These are phyloP conservation scores for Colletotrichum paranaense DNA, from an alignment of 2,329 filamentous ascomycete species.

Conservation along the genomic window DNA sequence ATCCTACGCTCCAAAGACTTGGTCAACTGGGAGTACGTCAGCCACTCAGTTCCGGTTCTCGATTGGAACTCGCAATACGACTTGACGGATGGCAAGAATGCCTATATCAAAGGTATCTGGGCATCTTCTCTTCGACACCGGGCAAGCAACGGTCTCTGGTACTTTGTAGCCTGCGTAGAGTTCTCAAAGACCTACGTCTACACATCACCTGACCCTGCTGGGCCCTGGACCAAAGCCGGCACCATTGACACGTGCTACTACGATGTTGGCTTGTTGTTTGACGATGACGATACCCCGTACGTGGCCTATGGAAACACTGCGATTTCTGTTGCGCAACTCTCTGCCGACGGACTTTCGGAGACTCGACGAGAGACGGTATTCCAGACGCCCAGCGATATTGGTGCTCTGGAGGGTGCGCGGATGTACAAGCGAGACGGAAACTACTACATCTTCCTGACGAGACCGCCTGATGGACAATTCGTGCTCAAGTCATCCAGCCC, in stretches of 20 bases:
- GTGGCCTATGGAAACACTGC: slow-evolving; percentile 55
- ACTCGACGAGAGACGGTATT: slow-evolving; percentile 46
- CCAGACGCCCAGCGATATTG: slow-evolving; percentile 18
- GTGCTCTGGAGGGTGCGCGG: slow-evolving; percentile 59
- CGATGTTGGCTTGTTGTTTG: slow-evolving; percentile 57
- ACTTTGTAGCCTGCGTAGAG: slow-evolving; percentile 34
- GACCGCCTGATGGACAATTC: slow-evolving; percentile 56
- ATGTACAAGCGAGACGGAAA: slow-evolving; percentile 66
- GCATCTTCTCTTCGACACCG: slow-evolving; percentile 61
- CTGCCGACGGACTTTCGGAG: slow-evolving; percentile 54
- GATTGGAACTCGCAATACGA: slow-evolving; percentile 56
- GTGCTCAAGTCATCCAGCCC: slow-evolving; percentile 60
- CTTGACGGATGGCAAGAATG: slow-evolving; percentile 51
- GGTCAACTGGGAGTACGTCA: slow-evolving; percentile 56
- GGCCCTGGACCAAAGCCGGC: slow-evolving; percentile 1
- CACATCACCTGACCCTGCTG: slow-evolving; percentile 38
- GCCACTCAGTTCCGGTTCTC: slow-evolving; percentile 52
- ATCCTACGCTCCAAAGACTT: slow-evolving; percentile 63
- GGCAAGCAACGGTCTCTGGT: slow-evolving; percentile 27
- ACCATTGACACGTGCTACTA: slow-evolving; percentile 53
- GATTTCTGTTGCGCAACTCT: slow-evolving; percentile 56
- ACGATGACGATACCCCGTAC: slow-evolving; percentile 61
- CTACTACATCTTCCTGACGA: slow-evolving; percentile 65
- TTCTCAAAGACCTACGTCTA: slow-evolving; percentile 32
- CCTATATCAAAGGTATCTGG: slow-evolving; percentile 67